Percentiles rank a stretch among this genome's conserved stretches.
These are phyloP conservation scores for Sporobolomyces roseus DNA, from an alignment of 768 basidiomycete species.

Conservation along the genomic window DNA sequence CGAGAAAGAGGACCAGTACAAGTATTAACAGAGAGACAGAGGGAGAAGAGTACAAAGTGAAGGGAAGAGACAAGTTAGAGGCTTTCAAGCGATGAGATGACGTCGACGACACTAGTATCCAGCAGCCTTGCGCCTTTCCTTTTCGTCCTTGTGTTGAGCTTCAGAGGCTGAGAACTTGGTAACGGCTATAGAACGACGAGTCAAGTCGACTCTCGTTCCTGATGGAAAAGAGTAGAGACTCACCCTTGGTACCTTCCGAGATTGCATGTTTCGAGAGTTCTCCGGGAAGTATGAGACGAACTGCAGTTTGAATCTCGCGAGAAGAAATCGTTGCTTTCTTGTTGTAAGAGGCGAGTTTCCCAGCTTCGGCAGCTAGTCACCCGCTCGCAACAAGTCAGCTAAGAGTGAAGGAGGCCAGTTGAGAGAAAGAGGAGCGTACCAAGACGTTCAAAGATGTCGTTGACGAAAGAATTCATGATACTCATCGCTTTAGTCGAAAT, in stretches of 20 bases:
- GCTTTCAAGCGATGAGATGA: neutral
- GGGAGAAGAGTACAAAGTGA: neutral
- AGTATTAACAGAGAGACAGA: neutral
- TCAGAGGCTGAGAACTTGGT: slow-evolving; percentile 4
- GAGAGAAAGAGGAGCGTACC: slow-evolving; percentile 45
- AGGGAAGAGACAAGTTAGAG: neutral
- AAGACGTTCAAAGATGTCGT: slow-evolving; percentile 89
- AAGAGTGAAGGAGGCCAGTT: neutral
- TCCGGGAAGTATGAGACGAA: slow-evolving; percentile 87
- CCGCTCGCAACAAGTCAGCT: neutral
- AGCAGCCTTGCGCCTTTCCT: neutral
- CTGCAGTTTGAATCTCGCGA: slow-evolving; percentile 90
- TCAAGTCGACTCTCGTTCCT: neutral
- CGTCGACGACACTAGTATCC: no score
- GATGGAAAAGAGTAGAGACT: neutral
- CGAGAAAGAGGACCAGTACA: neutral
- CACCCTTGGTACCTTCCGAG: slow-evolving; percentile 82
- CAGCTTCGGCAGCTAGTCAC: slow-evolving; percentile 51
- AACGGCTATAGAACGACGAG: slow-evolving; percentile 8
- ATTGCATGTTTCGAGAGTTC: slow-evolving; percentile 92
- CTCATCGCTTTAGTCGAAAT: slow-evolving; percentile 96
- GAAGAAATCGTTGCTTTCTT: slow-evolving; percentile 98
- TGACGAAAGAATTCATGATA: slow-evolving; percentile 85
- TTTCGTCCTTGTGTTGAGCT: neutral
- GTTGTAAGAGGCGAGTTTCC: slow-evolving; percentile 85